Evolutionary conservation across 2,329 filamentous ascomycete species (phyloP).

Genomic region (Conoideocrella luteorostrata): DNA sequence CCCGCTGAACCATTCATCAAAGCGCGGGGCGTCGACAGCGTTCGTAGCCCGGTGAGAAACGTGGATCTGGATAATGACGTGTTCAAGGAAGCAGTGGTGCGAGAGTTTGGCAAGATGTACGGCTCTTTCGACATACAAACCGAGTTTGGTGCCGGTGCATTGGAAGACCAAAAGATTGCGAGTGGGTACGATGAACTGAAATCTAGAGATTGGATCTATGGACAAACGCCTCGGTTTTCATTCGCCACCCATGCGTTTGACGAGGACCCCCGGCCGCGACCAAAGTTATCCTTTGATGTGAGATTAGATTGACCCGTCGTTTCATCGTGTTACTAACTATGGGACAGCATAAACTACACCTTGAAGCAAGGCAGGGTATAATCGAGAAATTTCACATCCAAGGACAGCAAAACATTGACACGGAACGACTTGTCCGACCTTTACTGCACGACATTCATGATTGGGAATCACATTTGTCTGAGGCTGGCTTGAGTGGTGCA

Average conservation of each 20-base stretch:
- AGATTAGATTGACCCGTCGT: conserved; percentile 11
- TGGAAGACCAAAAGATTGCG: conserved; percentile 43
- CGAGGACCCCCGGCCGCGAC: conserved; percentile 51
- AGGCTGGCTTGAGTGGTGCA: conserved; percentile 17
- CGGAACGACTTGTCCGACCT: neutral
- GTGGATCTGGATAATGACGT: conserved; percentile 48
- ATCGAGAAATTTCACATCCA: conserved; percentile 27
- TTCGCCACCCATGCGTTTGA: conserved; percentile 57
- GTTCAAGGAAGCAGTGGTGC: conserved; percentile 51
- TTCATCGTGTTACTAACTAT: neutral
- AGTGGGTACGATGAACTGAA: conserved; percentile 29
- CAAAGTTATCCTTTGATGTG: conserved; percentile 41
- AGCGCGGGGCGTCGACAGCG: conserved; percentile 84
- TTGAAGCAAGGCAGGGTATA: conserved; percentile 31
- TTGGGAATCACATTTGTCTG: conserved; percentile 19
- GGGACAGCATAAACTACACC: conserved; percentile 24
- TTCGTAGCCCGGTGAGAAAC: conserved; percentile 78
- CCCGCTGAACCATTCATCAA: conserved; percentile 70
- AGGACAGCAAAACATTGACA: conserved; percentile 7
- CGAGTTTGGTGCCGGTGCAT: conserved; percentile 43
- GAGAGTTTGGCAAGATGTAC: conserved; percentile 65
- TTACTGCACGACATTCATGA: conserved; percentile 17
- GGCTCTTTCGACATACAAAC: conserved; percentile 29
- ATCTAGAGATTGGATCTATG: conserved; percentile 70
- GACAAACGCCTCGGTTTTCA: conserved; percentile 78